Evolutionary conservation across 306 rosid genomes (phyloP), one percentile per base, ranked within the genome.

Genomic region (Cajanus cajan): DNA sequence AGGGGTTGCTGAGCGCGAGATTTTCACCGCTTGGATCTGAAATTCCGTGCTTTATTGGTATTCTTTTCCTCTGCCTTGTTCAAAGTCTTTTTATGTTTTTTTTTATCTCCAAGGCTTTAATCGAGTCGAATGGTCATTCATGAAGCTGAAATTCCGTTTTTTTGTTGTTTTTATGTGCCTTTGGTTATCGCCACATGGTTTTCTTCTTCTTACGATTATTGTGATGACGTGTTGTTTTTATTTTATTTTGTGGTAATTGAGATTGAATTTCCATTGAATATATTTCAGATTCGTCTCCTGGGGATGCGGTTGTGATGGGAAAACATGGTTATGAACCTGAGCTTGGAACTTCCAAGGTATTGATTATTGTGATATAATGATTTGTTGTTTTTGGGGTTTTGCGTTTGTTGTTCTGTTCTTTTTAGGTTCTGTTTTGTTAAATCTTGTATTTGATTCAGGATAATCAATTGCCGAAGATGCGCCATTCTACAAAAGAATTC

Each of bases 341-440:
- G 55, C 28, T 45, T 74, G 84, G 77, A 71, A 40, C 86, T 33
- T 24, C 44, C 8, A 90, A 90, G 97, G 98, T 94, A 86, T 62
- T 45, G 48, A 4, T 74, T 73, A 44, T 80, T 58, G 6, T 5
- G 18, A n/a, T 19, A 28, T 51, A 0, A 18, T 19, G 31, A 21
- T 5, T 2, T 0, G 3, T 34, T 7, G n/a, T 4, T 54, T 16
- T 57, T 8, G 5, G 1, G 10, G 2, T 14, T 59, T 15, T 24
- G 0, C 11, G 11, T 1, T 59, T 59, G 54, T 9, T 10, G 40
- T 8, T 43, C 9, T 40, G n/a, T 40, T 19, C 24, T 21, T 13
- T 33, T 65, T 71, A 0, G 55, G 28, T 8, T 22, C 8, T 67
- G 36, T 45, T 13, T 28, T 28, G 31, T 28, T 28, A 28, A 28